phyloP scores from a whole-genome alignment of 1,284 basidiomycete genomes.

The Neolentinus lepideus region DNA sequence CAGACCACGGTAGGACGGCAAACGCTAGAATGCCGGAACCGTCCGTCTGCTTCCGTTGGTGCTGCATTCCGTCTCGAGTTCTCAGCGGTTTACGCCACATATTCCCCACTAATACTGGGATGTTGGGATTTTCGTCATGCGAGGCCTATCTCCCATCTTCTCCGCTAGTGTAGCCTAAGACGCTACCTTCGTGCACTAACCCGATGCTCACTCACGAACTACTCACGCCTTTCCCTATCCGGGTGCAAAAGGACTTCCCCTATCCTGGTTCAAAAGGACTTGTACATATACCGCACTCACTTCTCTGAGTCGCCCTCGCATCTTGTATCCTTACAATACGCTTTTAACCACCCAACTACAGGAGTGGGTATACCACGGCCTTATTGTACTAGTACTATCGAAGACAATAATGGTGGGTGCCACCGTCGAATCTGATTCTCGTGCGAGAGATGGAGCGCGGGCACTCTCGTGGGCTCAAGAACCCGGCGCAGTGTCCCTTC shows the following conservation, averaged over 20 bases:
- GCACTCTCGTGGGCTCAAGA: conserved; percentile 15
- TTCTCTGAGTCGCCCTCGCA: not conserved
- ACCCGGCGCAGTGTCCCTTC: conserved; percentile 52
- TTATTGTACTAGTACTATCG: not conserved
- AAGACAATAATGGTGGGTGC: not conserved
- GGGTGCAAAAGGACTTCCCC: not conserved
- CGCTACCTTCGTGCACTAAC: not conserved
- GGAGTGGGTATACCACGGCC: not conserved
- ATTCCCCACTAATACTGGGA: too few relatives aligned
- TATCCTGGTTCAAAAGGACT: not conserved
- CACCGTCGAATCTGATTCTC: too few relatives aligned
- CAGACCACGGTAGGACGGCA: not conserved
- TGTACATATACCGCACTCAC: not conserved
- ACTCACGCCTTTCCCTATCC: not conserved
- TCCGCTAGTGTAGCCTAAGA: too few relatives aligned
- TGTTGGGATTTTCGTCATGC: too few relatives aligned
- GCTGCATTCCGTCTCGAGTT: too few relatives aligned
- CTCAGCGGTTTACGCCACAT: too few relatives aligned
- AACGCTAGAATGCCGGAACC: not conserved
- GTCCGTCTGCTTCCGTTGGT: too few relatives aligned
- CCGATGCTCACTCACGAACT: not conserved
- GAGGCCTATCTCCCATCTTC: too few relatives aligned
- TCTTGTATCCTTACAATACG: not conserved
- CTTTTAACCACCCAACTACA: not conserved
- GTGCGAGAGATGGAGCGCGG: too few relatives aligned